Conservation (phyloP, 1,139 yeast species). For the Magnusiomyces tetraspermus region DNA sequence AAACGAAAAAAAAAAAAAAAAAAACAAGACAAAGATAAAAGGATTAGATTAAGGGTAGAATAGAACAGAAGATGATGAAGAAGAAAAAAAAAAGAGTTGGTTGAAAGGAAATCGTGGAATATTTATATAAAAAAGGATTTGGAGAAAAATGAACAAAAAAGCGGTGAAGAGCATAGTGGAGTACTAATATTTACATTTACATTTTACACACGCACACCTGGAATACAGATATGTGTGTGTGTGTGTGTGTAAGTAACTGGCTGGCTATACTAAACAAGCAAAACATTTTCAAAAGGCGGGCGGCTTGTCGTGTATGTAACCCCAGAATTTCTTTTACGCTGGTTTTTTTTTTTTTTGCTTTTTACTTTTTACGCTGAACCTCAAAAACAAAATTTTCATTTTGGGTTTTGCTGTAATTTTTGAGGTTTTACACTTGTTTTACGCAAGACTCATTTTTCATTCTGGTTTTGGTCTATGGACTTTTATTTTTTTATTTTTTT, state of each 20-base stretch:
- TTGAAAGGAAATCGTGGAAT: neutral
- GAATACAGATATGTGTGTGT: no score
- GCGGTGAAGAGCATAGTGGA: neutral
- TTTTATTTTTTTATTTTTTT: no score
- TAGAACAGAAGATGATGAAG: neutral
- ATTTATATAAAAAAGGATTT: neutral
- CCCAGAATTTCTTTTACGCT: neutral
- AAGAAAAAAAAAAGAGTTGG: neutral
- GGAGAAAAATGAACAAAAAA: neutral
- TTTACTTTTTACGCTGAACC: neutral
- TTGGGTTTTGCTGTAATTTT: no score
- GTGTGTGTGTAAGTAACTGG: no score
- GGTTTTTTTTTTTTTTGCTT: neutral
- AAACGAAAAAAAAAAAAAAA: neutral
- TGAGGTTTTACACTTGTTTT: neutral
- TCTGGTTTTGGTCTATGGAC: no score
- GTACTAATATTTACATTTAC: no score
- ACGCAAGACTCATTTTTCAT: neutral
- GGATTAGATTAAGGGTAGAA: neutral
- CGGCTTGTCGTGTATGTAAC: neutral
- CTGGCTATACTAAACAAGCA: no score
- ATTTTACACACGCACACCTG: no score
- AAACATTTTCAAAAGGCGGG: neutral
- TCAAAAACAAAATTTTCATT: no score
- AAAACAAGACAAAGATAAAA: neutral